These are phyloP conservation scores for Rhodomyrtus tomentosa DNA, from an alignment of 345 rosid genomes.

Conservation along the genomic window DNA sequence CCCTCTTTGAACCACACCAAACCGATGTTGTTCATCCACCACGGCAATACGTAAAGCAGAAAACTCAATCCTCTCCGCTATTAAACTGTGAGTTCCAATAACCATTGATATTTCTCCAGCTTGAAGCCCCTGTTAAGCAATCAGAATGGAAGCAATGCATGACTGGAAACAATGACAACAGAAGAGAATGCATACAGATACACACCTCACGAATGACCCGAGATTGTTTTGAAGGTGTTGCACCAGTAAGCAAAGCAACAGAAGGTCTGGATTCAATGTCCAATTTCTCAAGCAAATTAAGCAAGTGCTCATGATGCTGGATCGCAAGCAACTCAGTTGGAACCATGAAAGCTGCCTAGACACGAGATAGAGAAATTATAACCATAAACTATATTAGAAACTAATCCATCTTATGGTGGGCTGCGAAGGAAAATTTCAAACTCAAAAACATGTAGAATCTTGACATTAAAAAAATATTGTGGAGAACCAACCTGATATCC, in stretches of 20 bases:
- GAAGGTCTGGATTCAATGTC: conserved; percentile 58
- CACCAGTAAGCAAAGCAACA: conserved; percentile 83
- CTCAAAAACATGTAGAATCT: neutral
- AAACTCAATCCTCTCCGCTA: conserved; percentile 79
- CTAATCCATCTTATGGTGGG: neutral
- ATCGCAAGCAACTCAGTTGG: conserved; percentile 96
- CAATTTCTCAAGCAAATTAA: conserved; percentile 54
- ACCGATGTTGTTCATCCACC: conserved; percentile 96
- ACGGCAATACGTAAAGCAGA: conserved; percentile 81
- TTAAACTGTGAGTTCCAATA: conserved; percentile 92
- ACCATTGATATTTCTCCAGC: conserved; percentile 70
- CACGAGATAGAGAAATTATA: neutral
- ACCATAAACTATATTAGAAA: neutral
- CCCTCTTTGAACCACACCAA: conserved; percentile 98
- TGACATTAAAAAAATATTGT: neutral
- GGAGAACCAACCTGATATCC: conserved; percentile 76
- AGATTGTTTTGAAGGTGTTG: conserved; percentile 69
- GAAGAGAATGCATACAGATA: conserved; percentile 8
- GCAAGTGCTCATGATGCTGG: conserved; percentile 81
- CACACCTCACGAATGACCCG: conserved; percentile 83
- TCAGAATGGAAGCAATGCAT: conserved; percentile 5
- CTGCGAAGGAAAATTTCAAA: neutral
- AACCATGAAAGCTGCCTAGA: conserved; percentile 98
- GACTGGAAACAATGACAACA: neutral
- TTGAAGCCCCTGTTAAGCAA: conserved; percentile 60